phyloP scores from a whole-genome alignment of 257 asterid genomes.

The Avicennia marina region DNA sequence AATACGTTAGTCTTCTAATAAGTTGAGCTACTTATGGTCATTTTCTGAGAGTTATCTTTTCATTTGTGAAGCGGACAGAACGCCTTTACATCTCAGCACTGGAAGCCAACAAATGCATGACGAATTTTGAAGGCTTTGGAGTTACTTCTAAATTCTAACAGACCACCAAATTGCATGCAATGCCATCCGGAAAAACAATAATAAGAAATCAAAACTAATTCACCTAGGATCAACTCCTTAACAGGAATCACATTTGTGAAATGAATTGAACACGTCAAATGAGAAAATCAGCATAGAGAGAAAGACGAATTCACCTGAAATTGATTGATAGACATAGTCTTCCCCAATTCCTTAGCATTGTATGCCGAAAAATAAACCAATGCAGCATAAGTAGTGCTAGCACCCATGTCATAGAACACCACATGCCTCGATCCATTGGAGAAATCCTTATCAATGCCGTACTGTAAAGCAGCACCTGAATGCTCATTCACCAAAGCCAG shows the following conservation, averaged over 20 bases:
- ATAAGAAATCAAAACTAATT: too few species aligned
- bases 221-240: too few species aligned
- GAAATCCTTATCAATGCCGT: slow-evolving; percentile 96
- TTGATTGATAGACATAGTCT: slow-evolving; percentile 76
- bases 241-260: too few species aligned
- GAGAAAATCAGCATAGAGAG: background rate
- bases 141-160: background rate
- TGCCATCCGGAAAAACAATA: too few species aligned
- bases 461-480: slow-evolving; percentile 96
- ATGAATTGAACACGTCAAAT: slow-evolving; percentile 2
- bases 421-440: slow-evolving; percentile 80
- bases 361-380: slow-evolving; percentile 89
- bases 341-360: slow-evolving; percentile 74
- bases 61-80: slow-evolving; percentile 4
- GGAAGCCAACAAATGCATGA: background rate
- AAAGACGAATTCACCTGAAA: slow-evolving; percentile 61
- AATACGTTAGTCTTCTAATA: background rate
- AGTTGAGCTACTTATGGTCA: background rate
- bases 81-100: background rate
- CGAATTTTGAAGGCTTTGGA: background rate
- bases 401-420: slow-evolving; percentile 95
- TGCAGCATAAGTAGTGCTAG: slow-evolving; percentile 90
- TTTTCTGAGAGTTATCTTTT: background rate
- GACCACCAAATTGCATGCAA: too few species aligned
- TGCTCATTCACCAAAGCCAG: slow-evolving; percentile 88